Conservation (phyloP, 306 rosid genomes). For the Hippophae rhamnoides region DNA sequence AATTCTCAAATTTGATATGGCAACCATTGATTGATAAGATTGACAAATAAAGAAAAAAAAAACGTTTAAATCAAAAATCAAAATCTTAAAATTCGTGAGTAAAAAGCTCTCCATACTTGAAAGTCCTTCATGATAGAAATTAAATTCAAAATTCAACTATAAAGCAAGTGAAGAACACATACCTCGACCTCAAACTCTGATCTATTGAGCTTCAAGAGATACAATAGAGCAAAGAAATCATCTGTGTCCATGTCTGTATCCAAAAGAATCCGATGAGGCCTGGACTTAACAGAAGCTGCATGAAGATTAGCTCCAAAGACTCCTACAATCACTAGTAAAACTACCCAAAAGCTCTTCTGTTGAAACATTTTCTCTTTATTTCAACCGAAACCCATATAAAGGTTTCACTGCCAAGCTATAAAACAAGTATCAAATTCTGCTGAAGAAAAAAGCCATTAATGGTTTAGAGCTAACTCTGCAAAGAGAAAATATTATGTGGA, state of each 20-base stretch:
- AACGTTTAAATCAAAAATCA: no score
- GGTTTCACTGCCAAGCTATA: slow-evolving; percentile 13
- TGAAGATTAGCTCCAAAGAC: slow-evolving; percentile 23
- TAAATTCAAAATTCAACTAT: no score
- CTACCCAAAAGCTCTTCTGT: slow-evolving; percentile 34
- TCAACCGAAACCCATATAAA: slow-evolving; percentile 20
- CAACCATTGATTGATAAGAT: no score
- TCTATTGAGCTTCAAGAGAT: slow-evolving; percentile 80
- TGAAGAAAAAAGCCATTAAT: not conserved
- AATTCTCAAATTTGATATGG: no score
- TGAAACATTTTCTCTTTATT: slow-evolving; percentile 29
- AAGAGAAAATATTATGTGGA: no score
- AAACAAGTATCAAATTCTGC: slow-evolving; percentile 6
- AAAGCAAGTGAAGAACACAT: not conserved
- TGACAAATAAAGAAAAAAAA: no score
- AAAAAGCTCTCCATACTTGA: no score
- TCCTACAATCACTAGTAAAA: slow-evolving; percentile 24
- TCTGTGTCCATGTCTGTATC: slow-evolving; percentile 85
- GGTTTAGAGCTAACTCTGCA: no score
- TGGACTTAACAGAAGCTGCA: slow-evolving; percentile 21
- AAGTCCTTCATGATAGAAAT: no score
- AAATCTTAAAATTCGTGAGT: no score
- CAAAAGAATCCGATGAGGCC: slow-evolving; percentile 63
- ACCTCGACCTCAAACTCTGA: slow-evolving; percentile 83
- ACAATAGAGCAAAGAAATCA: slow-evolving; percentile 71